These are phyloP conservation scores for Tetradesmus obliquus DNA, from an alignment of 139 green algal genomes.

Conservation along the genomic window DNA sequence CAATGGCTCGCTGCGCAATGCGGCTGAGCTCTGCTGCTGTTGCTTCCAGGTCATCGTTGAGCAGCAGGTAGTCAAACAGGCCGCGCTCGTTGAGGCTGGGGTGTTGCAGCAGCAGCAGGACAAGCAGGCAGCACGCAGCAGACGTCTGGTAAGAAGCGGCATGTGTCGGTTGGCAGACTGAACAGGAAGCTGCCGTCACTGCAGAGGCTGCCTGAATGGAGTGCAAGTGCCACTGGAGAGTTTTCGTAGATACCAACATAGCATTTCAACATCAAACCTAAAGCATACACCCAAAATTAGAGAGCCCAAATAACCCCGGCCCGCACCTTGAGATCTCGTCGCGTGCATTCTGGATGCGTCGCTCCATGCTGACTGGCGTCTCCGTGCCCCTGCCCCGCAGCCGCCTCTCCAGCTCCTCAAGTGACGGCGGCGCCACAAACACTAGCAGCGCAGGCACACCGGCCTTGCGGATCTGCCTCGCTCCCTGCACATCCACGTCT, in stretches of 20 bases:
- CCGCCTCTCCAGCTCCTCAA: slow-evolving; percentile 84
- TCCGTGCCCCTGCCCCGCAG: slow-evolving; percentile 84
- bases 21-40: slow-evolving; percentile 54
- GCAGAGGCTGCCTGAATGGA: neutral
- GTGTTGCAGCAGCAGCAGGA: neutral
- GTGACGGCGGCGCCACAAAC: slow-evolving; percentile 85
- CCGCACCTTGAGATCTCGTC: slow-evolving; percentile 77
- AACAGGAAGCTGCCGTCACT: neutral
- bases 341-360: slow-evolving; percentile 73
- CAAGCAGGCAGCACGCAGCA: neutral
- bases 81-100: slow-evolving; percentile 71
- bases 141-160: neutral
- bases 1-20: slow-evolving; percentile 42
- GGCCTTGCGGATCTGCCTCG: slow-evolving; percentile 40
- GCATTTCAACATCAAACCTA: neutral
- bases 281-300: neutral
- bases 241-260: neutral
- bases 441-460: slow-evolving; percentile 81
- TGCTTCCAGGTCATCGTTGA: slow-evolving; percentile 81
- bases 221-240: no score
- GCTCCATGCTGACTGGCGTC: slow-evolving; percentile 75
- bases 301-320: neutral
- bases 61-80: slow-evolving; percentile 88
- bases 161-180: neutral
- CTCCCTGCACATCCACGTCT: slow-evolving; percentile 80